phyloP scores from a whole-genome alignment of 2,329 filamentous ascomycete genomes.

The Neonectria coccinea region DNA sequence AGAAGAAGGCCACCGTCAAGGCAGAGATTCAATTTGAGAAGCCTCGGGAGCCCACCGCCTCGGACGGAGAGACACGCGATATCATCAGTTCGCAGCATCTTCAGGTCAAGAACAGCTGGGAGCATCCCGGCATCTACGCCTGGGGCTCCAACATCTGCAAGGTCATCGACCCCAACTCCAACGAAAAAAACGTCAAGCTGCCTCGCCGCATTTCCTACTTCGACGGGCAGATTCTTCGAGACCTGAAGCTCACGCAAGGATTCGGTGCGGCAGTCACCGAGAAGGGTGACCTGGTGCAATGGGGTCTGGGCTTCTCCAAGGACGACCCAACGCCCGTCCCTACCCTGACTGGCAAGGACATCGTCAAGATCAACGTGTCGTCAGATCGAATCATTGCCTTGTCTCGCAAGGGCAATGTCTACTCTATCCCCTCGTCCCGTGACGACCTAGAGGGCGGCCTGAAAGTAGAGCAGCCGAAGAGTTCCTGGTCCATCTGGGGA shows the following conservation, averaged over 20 bases:
- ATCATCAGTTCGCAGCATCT: slow-evolving; percentile 86
- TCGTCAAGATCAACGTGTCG: slow-evolving; percentile 81
- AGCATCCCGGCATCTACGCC: slow-evolving; percentile 88
- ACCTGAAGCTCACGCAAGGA: slow-evolving; percentile 84
- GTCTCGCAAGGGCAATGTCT: slow-evolving; percentile 79
- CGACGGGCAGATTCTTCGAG: slow-evolving; percentile 83
- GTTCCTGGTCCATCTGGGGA: slow-evolving; percentile 80
- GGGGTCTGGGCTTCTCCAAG: slow-evolving; percentile 82
- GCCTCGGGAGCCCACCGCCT: slow-evolving; percentile 65
- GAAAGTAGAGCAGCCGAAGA: slow-evolving; percentile 68
- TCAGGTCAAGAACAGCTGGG: slow-evolving; percentile 85
- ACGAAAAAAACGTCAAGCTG: slow-evolving; percentile 81
- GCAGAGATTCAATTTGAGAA: slow-evolving; percentile 77
- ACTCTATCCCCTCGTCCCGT: slow-evolving; percentile 83
- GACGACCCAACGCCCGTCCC: slow-evolving; percentile 71
- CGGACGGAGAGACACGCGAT: slow-evolving; percentile 79
- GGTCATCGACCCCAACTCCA: slow-evolving; percentile 87
- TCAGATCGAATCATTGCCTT: slow-evolving; percentile 86
- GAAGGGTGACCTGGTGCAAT: slow-evolving; percentile 89
- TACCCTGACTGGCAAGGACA: slow-evolving; percentile 84
- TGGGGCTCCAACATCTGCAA: slow-evolving; percentile 91
- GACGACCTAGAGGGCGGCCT: slow-evolving; percentile 74
- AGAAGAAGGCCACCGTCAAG: slow-evolving; percentile 43
- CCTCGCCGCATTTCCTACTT: slow-evolving; percentile 85
- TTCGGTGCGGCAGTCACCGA: slow-evolving; percentile 91